phyloP scores from a whole-genome alignment of 805 yeast species.

The Wickerhamomyces queroliae region DNA sequence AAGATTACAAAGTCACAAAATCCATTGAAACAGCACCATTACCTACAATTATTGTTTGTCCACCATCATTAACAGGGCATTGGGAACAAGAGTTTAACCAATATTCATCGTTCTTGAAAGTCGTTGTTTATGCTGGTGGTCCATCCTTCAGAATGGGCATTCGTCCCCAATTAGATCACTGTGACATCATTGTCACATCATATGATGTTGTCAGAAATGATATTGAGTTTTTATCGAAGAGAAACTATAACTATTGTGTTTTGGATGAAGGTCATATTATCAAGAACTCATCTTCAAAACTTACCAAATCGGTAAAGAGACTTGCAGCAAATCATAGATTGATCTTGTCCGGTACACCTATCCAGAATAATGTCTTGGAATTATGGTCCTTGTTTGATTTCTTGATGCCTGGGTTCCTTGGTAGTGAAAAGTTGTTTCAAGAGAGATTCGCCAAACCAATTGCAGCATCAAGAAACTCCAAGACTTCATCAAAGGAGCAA shows the following conservation, averaged over 20 bases:
- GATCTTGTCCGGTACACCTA: constrained; percentile 94
- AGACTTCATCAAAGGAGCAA: constrained; percentile 87
- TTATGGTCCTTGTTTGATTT: constrained; percentile 97
- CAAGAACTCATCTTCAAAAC: constrained; percentile 83
- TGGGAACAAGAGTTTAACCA: constrained; percentile 95
- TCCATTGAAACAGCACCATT: constrained; percentile 64
- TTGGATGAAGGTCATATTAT: constrained; percentile 97
- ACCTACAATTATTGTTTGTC: constrained; percentile 88
- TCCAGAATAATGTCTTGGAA: constrained; percentile 94
- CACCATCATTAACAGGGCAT: constrained; percentile 97
- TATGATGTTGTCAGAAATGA: constrained; percentile 97
- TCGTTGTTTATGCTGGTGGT: constrained; percentile 89
- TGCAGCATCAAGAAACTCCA: constrained; percentile 85
- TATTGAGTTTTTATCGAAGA: constrained; percentile 49
- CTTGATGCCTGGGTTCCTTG: constrained; percentile 97
- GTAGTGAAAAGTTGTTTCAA: constrained; percentile 89
- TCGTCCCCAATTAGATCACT: constrained; percentile 42
- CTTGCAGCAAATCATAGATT: constrained; percentile 84
- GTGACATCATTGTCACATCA: constrained; percentile 90
- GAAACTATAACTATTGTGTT: constrained; percentile 88
- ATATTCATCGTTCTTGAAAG: constrained; percentile 82
- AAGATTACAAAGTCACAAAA: constrained; percentile 53
- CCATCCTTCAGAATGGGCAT: constrained; percentile 65
- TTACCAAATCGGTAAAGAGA: constrained; percentile 82
- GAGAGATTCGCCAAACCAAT: constrained; percentile 98